These are phyloP conservation scores for Carex pumila DNA, from an alignment of 176 grass and related monocot species.

Conservation along the genomic window DNA sequence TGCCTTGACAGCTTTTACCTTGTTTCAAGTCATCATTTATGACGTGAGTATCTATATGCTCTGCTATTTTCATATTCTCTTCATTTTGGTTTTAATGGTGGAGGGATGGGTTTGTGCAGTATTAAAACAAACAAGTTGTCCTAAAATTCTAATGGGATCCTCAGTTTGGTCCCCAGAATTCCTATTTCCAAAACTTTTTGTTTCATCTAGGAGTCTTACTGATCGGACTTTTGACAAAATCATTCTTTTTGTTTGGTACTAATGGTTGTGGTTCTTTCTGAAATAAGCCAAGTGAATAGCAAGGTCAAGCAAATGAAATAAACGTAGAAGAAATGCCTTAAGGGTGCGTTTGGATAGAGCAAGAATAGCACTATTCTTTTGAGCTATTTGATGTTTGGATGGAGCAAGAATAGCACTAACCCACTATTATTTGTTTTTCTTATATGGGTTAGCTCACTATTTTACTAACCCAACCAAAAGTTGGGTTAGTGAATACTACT, in stretches of 20 bases:
- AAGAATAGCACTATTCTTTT: too few species aligned
- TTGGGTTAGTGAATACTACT: neutral
- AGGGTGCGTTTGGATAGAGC: too few species aligned
- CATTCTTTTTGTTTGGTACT: neutral
- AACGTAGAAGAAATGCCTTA: neutral
- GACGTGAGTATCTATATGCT: conserved; percentile 55
- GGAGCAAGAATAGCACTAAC: too few species aligned
- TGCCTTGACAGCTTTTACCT: conserved; percentile 76
- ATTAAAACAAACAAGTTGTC: neutral
- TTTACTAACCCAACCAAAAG: too few species aligned
- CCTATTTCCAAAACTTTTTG: neutral
- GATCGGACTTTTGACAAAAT: neutral
- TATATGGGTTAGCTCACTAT: too few species aligned
- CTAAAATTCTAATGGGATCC: neutral
- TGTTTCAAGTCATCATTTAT: conserved; percentile 92
- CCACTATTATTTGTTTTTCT: too few species aligned
- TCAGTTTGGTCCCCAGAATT: neutral
- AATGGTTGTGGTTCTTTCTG: neutral
- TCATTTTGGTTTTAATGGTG: neutral
- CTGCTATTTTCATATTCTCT: neutral
- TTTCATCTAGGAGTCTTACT: neutral
- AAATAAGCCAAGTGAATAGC: neutral
- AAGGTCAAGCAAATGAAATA: neutral
- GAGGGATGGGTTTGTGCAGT: neutral
- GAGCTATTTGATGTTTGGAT: too few species aligned